phyloP scores from a whole-genome alignment of 2,329 filamentous ascomycete genomes.

The Ascochyta fabae region DNA sequence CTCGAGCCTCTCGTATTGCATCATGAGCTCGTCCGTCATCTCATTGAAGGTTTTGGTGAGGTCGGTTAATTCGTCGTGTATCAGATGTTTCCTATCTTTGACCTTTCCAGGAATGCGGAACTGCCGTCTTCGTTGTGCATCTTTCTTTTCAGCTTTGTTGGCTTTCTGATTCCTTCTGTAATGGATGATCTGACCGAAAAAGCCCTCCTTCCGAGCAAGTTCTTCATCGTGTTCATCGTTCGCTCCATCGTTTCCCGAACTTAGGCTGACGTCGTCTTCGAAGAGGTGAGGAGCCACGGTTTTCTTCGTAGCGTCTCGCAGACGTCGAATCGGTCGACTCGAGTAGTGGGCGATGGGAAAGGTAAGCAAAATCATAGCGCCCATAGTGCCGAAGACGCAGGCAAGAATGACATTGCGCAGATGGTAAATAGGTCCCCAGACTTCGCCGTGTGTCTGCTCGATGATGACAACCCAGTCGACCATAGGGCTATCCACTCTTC shows the following conservation, averaged over 20 bases:
- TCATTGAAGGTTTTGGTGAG: slow-evolving; percentile 86
- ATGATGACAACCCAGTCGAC: slow-evolving; percentile 85
- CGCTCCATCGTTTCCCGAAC: slow-evolving; percentile 44
- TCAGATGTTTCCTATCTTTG: slow-evolving; percentile 72
- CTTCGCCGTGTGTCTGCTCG: slow-evolving; percentile 76
- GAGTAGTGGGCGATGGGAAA: slow-evolving; percentile 83
- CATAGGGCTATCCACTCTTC: slow-evolving; percentile 69
- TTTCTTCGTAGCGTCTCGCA: slow-evolving; percentile 77
- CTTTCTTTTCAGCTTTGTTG: slow-evolving; percentile 45
- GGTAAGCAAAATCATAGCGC: slow-evolving; percentile 72
- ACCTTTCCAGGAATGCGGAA: slow-evolving; percentile 90
- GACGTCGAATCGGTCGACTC: slow-evolving; percentile 77
- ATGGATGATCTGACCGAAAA: slow-evolving; percentile 48
- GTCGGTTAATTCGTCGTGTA: slow-evolving; percentile 86
- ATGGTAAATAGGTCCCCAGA: slow-evolving; percentile 75
- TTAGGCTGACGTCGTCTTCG: slow-evolving; percentile 48
- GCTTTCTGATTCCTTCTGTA: slow-evolving; percentile 43
- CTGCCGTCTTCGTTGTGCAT: slow-evolving; percentile 55
- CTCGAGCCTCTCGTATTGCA: slow-evolving; percentile 84
- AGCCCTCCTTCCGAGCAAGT: slow-evolving; percentile 56
- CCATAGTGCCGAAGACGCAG: slow-evolving; percentile 84
- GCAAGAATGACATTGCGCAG: slow-evolving; percentile 81
- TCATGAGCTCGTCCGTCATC: slow-evolving; percentile 88
- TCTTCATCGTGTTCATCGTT: slow-evolving; percentile 57
- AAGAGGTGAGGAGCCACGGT: slow-evolving; percentile 72